Percentiles rank a stretch among this genome's conserved stretches.
phyloP scores from a whole-genome alignment of 2,329 filamentous ascomycete genomes.

The Fusarium heterosporum region DNA sequence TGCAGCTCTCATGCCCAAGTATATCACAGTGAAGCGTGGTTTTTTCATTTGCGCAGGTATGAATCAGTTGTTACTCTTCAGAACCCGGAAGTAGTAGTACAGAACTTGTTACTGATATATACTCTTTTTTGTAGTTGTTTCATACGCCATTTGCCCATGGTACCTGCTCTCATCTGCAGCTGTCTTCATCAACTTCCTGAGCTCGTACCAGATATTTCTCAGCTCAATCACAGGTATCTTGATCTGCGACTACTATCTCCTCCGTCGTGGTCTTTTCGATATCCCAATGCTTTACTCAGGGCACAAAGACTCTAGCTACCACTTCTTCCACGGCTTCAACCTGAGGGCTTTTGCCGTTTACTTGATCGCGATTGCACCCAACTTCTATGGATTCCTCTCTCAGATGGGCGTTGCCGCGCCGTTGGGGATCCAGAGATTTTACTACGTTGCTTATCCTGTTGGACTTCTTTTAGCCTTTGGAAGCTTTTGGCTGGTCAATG shows the following conservation, averaged over 20 bases:
- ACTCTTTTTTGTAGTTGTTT: background rate
- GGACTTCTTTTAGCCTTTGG: constrained; percentile 5
- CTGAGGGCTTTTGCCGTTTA: background rate
- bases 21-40: constrained; percentile 14
- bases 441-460: background rate
- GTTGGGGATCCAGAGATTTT: constrained; percentile 3
- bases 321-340: constrained; percentile 17
- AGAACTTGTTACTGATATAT: rapidly evolving
- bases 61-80: rapidly evolving
- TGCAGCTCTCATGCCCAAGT: constrained; percentile 20
- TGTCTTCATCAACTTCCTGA: constrained; percentile 21
- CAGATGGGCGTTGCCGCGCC: constrained; percentile 14
- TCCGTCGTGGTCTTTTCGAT: background rate
- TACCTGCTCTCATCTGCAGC: constrained; percentile 10
- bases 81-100: rapidly evolving
- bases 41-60: constrained; percentile 23
- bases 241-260: constrained; percentile 20
- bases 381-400: constrained; percentile 17
- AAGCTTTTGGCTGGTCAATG: constrained; percentile 4
- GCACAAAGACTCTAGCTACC: background rate
- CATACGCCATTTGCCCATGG: constrained; percentile 11
- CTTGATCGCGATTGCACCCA: constrained; percentile 6
- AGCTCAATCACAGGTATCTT: constrained; percentile 15
- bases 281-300: constrained; percentile 13
- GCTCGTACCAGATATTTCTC: constrained; percentile 22